Evolutionary conservation across 2,329 filamentous ascomycete genomes (phyloP).

Genomic region (Clarireedia monteithiana): DNA sequence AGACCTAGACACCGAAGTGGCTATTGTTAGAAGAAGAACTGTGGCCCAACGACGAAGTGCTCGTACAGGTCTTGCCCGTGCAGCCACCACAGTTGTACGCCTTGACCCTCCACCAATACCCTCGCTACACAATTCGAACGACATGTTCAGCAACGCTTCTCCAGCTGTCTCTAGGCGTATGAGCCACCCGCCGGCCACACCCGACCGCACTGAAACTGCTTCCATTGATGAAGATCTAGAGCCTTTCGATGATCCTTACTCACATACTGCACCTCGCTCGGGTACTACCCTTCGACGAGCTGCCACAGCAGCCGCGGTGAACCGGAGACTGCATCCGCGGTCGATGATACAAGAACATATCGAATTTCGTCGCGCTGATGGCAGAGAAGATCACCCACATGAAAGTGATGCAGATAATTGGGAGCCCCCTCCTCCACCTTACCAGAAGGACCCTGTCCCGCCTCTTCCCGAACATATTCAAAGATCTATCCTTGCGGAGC

Average conservation of each 20-base stretch:
- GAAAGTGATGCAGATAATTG: conserved; percentile 85
- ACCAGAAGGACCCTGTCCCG: conserved; percentile 51
- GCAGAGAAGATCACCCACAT: conserved; percentile 66
- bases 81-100: conserved; percentile 35
- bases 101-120: conserved; percentile 21
- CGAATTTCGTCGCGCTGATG: conserved; percentile 61
- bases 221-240: conserved; percentile 33
- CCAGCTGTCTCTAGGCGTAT: conserved; percentile 13
- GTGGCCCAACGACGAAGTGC: conserved; percentile 52
- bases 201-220: conserved; percentile 18
- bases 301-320: conserved; percentile 68
- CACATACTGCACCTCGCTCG: conserved; percentile 64
- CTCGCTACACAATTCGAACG: conserved; percentile 14
- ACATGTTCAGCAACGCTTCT: conserved; percentile 15
- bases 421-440: conserved; percentile 79
- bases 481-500: conserved; percentile 26
- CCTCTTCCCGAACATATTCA: conserved; percentile 30
- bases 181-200: conserved; percentile 14
- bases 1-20: conserved; percentile 70
- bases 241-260: conserved; percentile 63
- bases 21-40: conserved; percentile 67
- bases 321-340: conserved; percentile 56
- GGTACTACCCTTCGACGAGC: conserved; percentile 63
- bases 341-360: conserved; percentile 46
- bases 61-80: conserved; percentile 40